Base-by-base conservation (phyloP, 805 yeast genomes). In the Kazachstania psychrophila region DNA sequence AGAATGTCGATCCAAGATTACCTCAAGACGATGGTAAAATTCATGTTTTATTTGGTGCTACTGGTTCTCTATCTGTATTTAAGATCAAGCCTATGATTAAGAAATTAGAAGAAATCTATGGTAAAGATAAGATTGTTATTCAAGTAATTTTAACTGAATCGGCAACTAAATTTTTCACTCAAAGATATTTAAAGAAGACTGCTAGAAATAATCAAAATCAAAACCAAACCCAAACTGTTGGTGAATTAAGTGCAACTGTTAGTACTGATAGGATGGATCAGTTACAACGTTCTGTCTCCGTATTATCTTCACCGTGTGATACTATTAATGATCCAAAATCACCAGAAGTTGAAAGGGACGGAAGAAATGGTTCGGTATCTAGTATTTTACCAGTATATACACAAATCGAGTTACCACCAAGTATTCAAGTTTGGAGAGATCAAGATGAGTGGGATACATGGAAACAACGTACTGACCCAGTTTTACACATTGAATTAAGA, bases 401-500 rank as follows among this genome's bases (percentile, higher is more conserved):
- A 60, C 75, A 62, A 60, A 73, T 52, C 61, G 77, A 69, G 50
- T 60, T 64, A 26, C 72, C 86, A 23, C 69, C 79, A 17, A 79
- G 77, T 49, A 84, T 87, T 20, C 78, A 77, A 43, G 74, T 88
- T 17, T 89, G 97, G 97, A 71, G 89, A 51, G 96, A 89, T 55
- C 72, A 74, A 41, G 97, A 89, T 56, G 97, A 89, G 61, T 89
- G 97, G 97, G 64, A 64, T 16, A 75, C 78, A 16, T 88, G 96
- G 80, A 75, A 77, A 47, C 58, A 66, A 28, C 69, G 94, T 41
- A 67, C 77, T 33, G 96, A 89, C 58, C 96, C 97, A 1, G 94
- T 89, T 17, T 66, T 89, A 46, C 97, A 89, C 62, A 88, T 89
- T 47, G 97, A 89, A 62, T 68, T 89, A 43, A 75, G 96, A 40